Percentiles rank a stretch among this genome's conserved stretches.
Conservation (phyloP, 257 asterid genomes). For the Primulina tabacum region DNA sequence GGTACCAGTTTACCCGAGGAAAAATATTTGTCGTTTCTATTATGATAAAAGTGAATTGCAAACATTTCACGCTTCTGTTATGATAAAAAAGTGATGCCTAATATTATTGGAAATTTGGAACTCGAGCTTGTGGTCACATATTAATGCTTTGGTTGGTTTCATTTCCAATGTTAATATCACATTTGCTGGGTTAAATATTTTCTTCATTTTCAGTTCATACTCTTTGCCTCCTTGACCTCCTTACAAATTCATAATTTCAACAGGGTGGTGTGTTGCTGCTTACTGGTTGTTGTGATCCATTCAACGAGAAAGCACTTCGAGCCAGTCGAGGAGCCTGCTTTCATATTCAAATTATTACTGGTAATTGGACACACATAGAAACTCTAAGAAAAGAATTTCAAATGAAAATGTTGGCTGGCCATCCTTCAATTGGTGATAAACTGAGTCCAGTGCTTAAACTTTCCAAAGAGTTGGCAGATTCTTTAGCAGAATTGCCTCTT, state of each 20-base stretch:
- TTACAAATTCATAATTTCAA: background rate
- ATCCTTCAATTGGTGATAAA: slow-evolving; percentile 44
- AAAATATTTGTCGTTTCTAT: background rate
- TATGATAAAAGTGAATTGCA: background rate
- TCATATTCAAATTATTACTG: slow-evolving; percentile 81
- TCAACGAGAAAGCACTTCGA: slow-evolving; percentile 90
- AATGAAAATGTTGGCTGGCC: slow-evolving; percentile 84
- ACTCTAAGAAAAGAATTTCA: slow-evolving; percentile 38
- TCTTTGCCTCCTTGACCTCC: background rate
- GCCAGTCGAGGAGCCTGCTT: slow-evolving; percentile 94
- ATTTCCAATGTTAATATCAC: background rate
- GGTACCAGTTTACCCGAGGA: background rate
- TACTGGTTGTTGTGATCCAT: slow-evolving; percentile 96
- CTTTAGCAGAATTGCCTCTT: slow-evolving; percentile 44
- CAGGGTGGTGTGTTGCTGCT: slow-evolving; percentile 83
- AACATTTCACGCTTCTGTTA: background rate
- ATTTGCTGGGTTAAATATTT: background rate
- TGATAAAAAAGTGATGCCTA: background rate
- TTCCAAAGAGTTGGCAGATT: slow-evolving; percentile 51
- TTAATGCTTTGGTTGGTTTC: background rate
- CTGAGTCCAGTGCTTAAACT: slow-evolving; percentile 39
- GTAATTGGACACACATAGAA: slow-evolving; percentile 56
- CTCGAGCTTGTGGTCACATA: background rate
- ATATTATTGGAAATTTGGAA: background rate
- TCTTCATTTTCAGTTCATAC: slow-evolving; percentile 9